Evolutionary conservation across 2,329 filamentous ascomycete genomes (phyloP).

Genomic region (Aureobasidium sp.): DNA sequence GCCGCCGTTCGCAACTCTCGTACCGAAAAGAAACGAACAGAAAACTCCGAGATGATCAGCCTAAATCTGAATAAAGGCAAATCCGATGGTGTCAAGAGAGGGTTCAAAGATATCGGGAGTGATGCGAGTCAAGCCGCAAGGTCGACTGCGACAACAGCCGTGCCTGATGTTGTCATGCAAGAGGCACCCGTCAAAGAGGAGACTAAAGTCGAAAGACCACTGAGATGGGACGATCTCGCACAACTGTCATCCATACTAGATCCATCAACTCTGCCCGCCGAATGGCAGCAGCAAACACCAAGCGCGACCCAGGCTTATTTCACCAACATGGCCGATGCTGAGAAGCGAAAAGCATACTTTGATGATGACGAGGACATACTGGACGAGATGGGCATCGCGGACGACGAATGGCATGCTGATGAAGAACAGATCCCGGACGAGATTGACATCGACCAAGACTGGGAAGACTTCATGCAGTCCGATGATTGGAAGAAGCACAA

Average conservation of each 20-base stretch:
- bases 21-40: slow-evolving; percentile 41
- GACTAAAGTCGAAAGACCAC: neutral
- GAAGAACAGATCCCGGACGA: neutral
- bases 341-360: neutral
- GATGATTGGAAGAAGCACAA: slow-evolving; percentile 9
- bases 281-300: neutral
- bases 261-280: slow-evolving; percentile 2
- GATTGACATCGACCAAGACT: slow-evolving; percentile 10
- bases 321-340: neutral
- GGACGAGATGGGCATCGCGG: slow-evolving; percentile 7
- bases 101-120: slow-evolving; percentile 15
- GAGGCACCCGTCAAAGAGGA: neutral
- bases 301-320: neutral
- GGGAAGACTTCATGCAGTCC: slow-evolving; percentile 6
- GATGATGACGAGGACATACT: slow-evolving; percentile 11
- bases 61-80: slow-evolving; percentile 14
- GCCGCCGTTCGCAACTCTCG: slow-evolving; percentile 59
- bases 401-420: slow-evolving; percentile 10
- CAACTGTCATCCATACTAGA: slow-evolving; percentile 4
- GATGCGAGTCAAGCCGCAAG: neutral
- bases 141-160: neutral
- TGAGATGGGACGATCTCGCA: slow-evolving; percentile 17
- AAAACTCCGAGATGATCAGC: slow-evolving; percentile 17
- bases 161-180: neutral
- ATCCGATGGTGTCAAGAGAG: neutral